Conservation (phyloP, 2,329 filamentous ascomycete genomes). For the Ceratocystis ficicola region DNA sequence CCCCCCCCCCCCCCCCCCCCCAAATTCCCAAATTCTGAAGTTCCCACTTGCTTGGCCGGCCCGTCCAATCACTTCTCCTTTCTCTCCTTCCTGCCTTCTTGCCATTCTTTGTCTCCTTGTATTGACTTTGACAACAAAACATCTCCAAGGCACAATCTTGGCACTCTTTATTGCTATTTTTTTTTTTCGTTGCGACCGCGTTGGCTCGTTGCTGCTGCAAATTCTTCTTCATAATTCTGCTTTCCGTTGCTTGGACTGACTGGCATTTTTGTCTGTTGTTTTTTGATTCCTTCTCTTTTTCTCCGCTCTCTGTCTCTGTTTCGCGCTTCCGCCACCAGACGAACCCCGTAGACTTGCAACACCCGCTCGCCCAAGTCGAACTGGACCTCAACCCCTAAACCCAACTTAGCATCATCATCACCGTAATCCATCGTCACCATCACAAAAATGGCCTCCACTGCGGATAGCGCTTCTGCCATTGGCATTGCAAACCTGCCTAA, state of each 20-base stretch:
- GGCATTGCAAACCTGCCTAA: slow-evolving; percentile 64
- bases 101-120: slow-evolving; percentile 9
- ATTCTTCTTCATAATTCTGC: background rate
- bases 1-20: background rate
- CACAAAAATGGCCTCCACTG: slow-evolving; percentile 43
- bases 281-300: slow-evolving; percentile 15
- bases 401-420: slow-evolving; percentile 6
- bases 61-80: slow-evolving; percentile 9
- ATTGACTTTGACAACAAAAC: slow-evolving; percentile 18
- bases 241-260: slow-evolving; percentile 5
- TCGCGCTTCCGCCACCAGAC: slow-evolving; percentile 21
- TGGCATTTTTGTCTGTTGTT: slow-evolving; percentile 11
- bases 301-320: slow-evolving; percentile 13
- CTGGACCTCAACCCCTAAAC: background rate
- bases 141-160: slow-evolving; percentile 16
- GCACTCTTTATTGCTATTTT: background rate
- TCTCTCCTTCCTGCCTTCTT: slow-evolving; percentile 13
- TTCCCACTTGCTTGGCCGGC: slow-evolving; percentile 12
- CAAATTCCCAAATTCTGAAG: slow-evolving; percentile 9
- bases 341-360: background rate
- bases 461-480: slow-evolving; percentile 55
- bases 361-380: background rate
- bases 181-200: slow-evolving; percentile 18
- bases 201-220: slow-evolving; percentile 18
- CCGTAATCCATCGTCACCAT: slow-evolving; percentile 9